Evolutionary conservation across 2,329 filamentous ascomycete genomes (phyloP).

Genomic region (Botrytis aclada): DNA sequence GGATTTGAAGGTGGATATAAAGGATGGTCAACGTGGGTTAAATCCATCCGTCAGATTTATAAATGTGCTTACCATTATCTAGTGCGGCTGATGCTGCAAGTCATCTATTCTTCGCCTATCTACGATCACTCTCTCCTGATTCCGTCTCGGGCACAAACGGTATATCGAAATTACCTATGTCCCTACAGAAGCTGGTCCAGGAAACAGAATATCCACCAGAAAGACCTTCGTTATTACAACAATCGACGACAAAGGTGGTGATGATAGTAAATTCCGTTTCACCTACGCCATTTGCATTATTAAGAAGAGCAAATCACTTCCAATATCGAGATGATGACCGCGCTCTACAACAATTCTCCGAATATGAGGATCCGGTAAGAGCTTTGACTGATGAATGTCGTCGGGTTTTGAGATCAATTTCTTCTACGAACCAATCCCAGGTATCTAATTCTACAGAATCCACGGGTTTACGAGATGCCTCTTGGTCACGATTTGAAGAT

Average conservation of each 20-base stretch:
- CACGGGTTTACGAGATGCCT: slow-evolving; percentile 75
- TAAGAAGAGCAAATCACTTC: slow-evolving; percentile 90
- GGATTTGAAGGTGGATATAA: slow-evolving; percentile 95
- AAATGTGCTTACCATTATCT: slow-evolving; percentile 23
- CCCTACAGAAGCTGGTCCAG: slow-evolving; percentile 83
- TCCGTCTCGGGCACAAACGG: slow-evolving; percentile 64
- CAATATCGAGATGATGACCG: slow-evolving; percentile 87
- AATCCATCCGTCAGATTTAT: background rate
- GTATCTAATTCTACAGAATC: slow-evolving; percentile 68
- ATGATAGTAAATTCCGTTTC: slow-evolving; percentile 98
- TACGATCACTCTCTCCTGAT: slow-evolving; percentile 85
- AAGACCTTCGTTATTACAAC: slow-evolving; percentile 70
- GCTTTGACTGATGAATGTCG: slow-evolving; percentile 92
- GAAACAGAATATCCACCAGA: slow-evolving; percentile 94
- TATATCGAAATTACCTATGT: slow-evolving; percentile 83
- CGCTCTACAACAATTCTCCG: slow-evolving; percentile 80
- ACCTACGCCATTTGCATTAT: slow-evolving; percentile 84
- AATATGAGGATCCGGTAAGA: slow-evolving; percentile 83
- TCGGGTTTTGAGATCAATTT: slow-evolving; percentile 84
- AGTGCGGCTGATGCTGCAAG: slow-evolving; percentile 94
- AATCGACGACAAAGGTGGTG: slow-evolving; percentile 80
- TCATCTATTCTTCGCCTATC: slow-evolving; percentile 96
- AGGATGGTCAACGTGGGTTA: slow-evolving; percentile 71
- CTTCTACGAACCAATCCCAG: slow-evolving; percentile 81
- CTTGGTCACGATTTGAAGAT: slow-evolving; percentile 96